Conservation (phyloP, 2,329 filamentous ascomycete genomes). For the Aspergillus sojae region DNA sequence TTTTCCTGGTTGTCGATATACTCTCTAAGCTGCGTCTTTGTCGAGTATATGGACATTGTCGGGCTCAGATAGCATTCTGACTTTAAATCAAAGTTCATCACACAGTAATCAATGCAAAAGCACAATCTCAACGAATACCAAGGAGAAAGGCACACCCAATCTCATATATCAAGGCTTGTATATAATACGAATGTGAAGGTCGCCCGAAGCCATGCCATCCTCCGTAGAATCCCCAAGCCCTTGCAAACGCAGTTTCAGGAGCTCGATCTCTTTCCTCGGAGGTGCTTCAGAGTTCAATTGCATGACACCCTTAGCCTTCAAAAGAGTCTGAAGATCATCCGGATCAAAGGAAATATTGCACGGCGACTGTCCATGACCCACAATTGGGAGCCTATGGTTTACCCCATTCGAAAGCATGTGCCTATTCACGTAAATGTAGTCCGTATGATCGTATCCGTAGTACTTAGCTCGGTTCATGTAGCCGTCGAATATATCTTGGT, state of each 20-base stretch:
- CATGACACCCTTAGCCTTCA: background rate
- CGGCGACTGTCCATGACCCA: background rate
- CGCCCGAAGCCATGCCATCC: background rate
- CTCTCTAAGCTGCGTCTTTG: background rate
- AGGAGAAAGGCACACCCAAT: background rate
- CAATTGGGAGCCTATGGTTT: background rate
- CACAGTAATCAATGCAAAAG: background rate
- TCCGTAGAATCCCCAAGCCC: background rate
- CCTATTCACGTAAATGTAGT: background rate
- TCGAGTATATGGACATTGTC: background rate
- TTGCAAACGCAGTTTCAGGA: background rate
- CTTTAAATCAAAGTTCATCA: background rate
- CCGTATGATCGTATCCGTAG: constrained; percentile 20
- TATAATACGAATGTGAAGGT: background rate
- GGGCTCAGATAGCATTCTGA: background rate
- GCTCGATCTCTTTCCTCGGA: background rate
- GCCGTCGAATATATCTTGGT: constrained; percentile 14
- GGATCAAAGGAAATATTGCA: background rate
- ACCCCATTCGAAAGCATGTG: background rate
- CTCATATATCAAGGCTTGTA: background rate
- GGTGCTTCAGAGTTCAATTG: background rate
- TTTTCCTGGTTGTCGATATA: background rate
- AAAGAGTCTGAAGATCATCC: background rate
- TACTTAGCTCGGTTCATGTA: constrained; percentile 18
- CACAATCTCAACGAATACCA: background rate